Base-by-base conservation (phyloP, 2,329 filamentous ascomycete species). In the Tetracladium maxilliforme region DNA sequence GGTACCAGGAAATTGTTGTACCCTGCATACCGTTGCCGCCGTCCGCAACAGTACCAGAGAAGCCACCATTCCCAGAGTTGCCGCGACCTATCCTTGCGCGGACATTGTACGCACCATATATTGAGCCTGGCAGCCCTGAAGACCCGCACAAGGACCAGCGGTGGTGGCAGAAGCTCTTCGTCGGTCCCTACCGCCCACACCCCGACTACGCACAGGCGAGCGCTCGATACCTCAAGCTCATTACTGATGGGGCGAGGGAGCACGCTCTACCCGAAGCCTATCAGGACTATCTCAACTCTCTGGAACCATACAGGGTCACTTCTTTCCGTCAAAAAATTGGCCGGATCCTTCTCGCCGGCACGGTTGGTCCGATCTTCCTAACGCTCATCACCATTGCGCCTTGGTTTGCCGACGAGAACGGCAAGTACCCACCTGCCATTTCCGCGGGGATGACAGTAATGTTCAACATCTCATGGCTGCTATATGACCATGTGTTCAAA, bases 1-100 rank as follows among this genome's bases (percentile, higher is more conserved):
- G 74, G n/a, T 98, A 98, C 55, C 59, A 75, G 29, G 84, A 95
- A 44, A 70, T 93, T 8, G 44, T 82, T 1, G 72, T 93, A 9
- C 70, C 77, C 15, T 94, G 87, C 49, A 60, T 82, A 34, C 61
- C 73, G 0, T 64, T 94, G 7, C 60, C 70, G 1, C 52, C 63
- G 2, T 54, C 60, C 4, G 44, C 64, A 8, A 56, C 61, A 1
- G 66, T 90, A 1, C 79, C 80, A 2, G 49, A 55, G 0, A 62
- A 74, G 1, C 54, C 49, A 21, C 61, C 78, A 0, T 92, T 95
- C 55, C 77, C 82, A 2, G 38, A 47, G 14, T 14, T 36, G 6
- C 14, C 26, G 20, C 9, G 14, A 25, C n/a, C n/a, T n/a, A n/a
- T n/a, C n/a, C 14, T 12, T 24, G 20, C 14, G 7, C 21, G 13